Evolutionary conservation across 768 basidiomycete genomes (phyloP).

Genomic region (Gloeophyllum trabeum): DNA sequence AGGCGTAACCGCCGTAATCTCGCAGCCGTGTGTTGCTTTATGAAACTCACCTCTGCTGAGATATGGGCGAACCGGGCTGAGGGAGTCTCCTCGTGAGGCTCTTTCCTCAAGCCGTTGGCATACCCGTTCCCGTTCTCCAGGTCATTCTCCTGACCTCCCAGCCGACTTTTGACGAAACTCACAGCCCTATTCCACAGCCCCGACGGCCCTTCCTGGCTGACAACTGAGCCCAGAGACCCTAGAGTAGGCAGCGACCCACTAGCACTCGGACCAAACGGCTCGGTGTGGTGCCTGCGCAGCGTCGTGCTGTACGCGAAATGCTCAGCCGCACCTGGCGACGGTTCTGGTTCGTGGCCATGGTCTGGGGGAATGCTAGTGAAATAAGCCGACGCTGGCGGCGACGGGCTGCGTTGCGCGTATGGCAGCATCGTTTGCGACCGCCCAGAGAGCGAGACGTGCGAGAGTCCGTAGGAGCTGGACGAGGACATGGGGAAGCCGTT

Average conservation of each 20-base stretch:
- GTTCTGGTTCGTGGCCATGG: conserved; percentile 37
- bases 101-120: conserved; percentile 21
- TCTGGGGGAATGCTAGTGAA: conserved; percentile 50
- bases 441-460: too few relatives aligned
- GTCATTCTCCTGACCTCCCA: too few relatives aligned
- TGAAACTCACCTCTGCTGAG: conserved; percentile 49
- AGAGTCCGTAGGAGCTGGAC: too few relatives aligned
- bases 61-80: conserved; percentile 61
- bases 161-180: conserved; percentile 27
- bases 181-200: conserved; percentile 35
- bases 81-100: conserved; percentile 31
- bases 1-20: not conserved
- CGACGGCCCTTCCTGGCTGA: conserved; percentile 15
- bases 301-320: conserved; percentile 84
- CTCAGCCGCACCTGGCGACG: conserved; percentile 49
- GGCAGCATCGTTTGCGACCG: too few relatives aligned
- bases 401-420: conserved; percentile 34
- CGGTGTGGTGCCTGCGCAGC: conserved; percentile 56
- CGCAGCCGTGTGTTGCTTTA: not conserved
- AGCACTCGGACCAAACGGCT: conserved; percentile 23
- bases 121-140: conserved; percentile 21
- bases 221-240: conserved; percentile 12
- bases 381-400: conserved; percentile 76
- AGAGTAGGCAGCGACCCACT: conserved; percentile 32
- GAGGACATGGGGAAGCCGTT: too few relatives aligned